Conservation (phyloP, 306 rosid genomes). For the Trifolium dubium region DNA sequence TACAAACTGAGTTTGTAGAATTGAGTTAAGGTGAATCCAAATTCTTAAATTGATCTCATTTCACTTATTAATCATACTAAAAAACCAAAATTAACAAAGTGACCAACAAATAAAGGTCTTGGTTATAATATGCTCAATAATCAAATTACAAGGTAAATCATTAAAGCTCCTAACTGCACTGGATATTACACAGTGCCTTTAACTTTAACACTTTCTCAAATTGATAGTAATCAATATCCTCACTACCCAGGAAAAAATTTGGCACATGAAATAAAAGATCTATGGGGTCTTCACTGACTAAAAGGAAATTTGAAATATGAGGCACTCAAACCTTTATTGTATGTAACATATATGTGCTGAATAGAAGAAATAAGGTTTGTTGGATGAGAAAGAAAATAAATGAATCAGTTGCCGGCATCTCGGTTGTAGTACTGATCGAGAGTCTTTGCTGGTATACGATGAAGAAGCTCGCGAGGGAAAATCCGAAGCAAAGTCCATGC, state of each 20-base stretch:
- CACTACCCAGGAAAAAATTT: constrained; percentile 35
- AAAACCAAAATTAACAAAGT: not conserved
- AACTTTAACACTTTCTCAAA: constrained; percentile 41
- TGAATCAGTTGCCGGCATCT: constrained; percentile 70
- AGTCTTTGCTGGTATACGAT: constrained; percentile 94
- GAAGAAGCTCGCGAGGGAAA: constrained; percentile 99
- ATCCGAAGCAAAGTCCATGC: constrained; percentile 98
- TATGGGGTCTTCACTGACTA: constrained; percentile 49
- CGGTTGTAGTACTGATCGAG: constrained; percentile 89
- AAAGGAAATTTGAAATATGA: constrained; percentile 39
- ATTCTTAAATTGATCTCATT: not conserved
- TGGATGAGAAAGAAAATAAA: constrained; percentile 47
- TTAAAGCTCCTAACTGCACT: constrained; percentile 31
- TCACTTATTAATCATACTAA: constrained; percentile 10
- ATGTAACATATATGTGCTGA: constrained; percentile 40
- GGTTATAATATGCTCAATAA: constrained; percentile 34
- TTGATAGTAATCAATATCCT: constrained; percentile 35
- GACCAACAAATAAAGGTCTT: constrained; percentile 10
- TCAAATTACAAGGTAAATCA: constrained; percentile 37
- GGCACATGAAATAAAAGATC: constrained; percentile 51
- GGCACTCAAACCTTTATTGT: constrained; percentile 61
- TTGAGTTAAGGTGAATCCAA: no score
- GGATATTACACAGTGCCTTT: constrained; percentile 31
- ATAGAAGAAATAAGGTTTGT: constrained; percentile 36
- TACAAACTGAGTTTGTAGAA: no score